phyloP scores from a whole-genome alignment of 2,329 filamentous ascomycete species.

The Aspergillus novofumigatus region DNA sequence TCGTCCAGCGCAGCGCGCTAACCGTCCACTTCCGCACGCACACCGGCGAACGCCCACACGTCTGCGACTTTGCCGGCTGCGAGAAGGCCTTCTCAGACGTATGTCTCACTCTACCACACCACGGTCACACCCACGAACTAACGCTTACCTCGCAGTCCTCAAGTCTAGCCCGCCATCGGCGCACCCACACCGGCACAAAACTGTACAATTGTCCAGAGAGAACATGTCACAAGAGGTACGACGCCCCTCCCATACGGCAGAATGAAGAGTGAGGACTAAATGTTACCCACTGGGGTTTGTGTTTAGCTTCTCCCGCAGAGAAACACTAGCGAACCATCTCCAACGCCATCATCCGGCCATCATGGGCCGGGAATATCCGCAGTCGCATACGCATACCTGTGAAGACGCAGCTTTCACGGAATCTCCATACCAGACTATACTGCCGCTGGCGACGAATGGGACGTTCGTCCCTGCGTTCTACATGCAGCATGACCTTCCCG shows the following conservation, averaged over 20 bases:
- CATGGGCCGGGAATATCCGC: constrained; percentile 9
- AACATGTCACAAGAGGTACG: constrained; percentile 36
- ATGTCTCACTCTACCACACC: constrained; percentile 13
- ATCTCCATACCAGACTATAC: neutral
- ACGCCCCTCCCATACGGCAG: neutral
- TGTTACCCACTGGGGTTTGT: neutral
- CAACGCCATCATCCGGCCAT: constrained; percentile 35
- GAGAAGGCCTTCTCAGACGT: constrained; percentile 44
- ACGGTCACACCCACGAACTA: neutral
- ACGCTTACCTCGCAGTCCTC: constrained; percentile 33
- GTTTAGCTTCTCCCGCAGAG: constrained; percentile 38
- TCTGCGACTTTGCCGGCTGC: constrained; percentile 39
- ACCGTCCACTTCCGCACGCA: constrained; percentile 44
- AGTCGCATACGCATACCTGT: constrained; percentile 25
- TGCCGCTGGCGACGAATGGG: neutral
- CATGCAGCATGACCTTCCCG: neutral
- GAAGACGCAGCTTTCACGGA: constrained; percentile 4
- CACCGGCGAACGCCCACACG: constrained; percentile 44
- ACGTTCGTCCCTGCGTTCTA: neutral
- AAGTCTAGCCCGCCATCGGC: constrained; percentile 38
- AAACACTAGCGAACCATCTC: constrained; percentile 39
- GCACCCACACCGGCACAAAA: constrained; percentile 38
- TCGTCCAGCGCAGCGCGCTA: constrained; percentile 46
- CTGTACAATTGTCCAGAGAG: constrained; percentile 39
- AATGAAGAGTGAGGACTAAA: neutral